Base-by-base conservation (phyloP, 2,329 filamentous ascomycete genomes). In the Paracorniculantispora psalliotae region DNA sequence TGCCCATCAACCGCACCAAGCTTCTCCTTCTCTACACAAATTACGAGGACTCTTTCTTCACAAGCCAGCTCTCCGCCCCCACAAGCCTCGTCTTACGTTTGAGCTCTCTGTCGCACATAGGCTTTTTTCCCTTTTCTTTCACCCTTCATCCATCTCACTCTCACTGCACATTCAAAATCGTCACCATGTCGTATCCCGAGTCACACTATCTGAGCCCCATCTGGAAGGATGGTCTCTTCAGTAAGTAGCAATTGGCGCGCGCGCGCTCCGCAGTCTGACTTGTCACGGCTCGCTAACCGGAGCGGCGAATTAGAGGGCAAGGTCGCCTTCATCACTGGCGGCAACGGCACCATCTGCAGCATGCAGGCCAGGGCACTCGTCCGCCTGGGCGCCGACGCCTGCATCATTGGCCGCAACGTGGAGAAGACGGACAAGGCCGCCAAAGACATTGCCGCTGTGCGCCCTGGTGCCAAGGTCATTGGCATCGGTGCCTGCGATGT, bases 301-400 rank as follows among this genome's bases (percentile, higher is more conserved):
- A 23, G 8, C 33, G 12, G 9, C 23, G 8, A 25, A n/a, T n/a
- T 67, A 96, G 91, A 88, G 63, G 86, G 88, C 71, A 93, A 94
- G 68, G 92, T 97, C 47, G 84, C 93, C 65, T 96, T 97, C 75
- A 96, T 96, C 69, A 99, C 94, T 3, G 94, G 94, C 60, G 94
- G 94, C 55, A 92, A 92, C 5, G 93, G 94, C 58, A 88, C 89
- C 26, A 97, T 99, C 69, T 97, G 94, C 78, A 94, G 89, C 67
- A 92, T 90, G 58, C 94, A 97, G 77, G 94, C 96, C 33, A 85
- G 92, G 64, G 94, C 94, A 4, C 79, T 99, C 61, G 92, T 99
- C 25, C 84, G 92, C 63, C 85, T 99, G 8, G 94, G 94, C 56
- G 93, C 92, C 47, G 88, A 97, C 67, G 94, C 94, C 52, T 96